Evolutionary conservation across 2,329 filamentous ascomycete genomes (phyloP), one percentile per base, ranked within the genome.

Genomic region (Fusarium decemcellulare): DNA sequence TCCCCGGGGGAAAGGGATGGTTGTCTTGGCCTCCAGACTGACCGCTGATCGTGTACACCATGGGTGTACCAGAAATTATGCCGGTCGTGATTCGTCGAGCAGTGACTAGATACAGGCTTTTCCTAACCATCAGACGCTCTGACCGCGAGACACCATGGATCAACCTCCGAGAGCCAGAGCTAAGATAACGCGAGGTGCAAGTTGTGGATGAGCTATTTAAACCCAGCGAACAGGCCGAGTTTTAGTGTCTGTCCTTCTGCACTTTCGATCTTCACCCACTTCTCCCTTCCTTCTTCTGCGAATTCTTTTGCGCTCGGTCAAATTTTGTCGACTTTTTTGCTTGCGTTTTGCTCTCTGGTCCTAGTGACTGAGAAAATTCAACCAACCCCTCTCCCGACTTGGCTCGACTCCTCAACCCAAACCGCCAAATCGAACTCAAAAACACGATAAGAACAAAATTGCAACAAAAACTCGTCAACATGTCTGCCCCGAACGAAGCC

Each of bases 131-230:
- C 50, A 48, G 43, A 48, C 54, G 43, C 54, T 48, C 11, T 12
- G 23, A 5, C 29, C 9, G 23, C 27, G 9, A 5, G n/a, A 46
- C 14, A 39, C 54, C 54, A 57, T 47, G 50, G 34, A 60, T 55
- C 12, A 60, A 40, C 57, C 40, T 27, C 11, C 23, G 23, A 23
- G 23, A 23, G 23, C 23, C 18, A 34, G 42, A 15, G 30, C 42
- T 47, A 18, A 34, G 27, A 9, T 36, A 18, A 42, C 18, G 8
- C 15, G 14, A 15, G 18, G 27, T 23, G 16, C 11, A 15, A 36
- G 6, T 7, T 7, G 39, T 12, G 18, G 29, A 5, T 61, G 36
- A 36, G 44, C 42, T 61, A 61, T 56, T 61, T 61, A 61, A 61
- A 56, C 43, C 18, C 16, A 14, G 4, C 8, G 27, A 37, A 15